Evolutionary conservation across 192 early-diverging fungal genomes (phyloP), one percentile per base, ranked within the genome.

Genomic region (Coemansia sp.): DNA sequence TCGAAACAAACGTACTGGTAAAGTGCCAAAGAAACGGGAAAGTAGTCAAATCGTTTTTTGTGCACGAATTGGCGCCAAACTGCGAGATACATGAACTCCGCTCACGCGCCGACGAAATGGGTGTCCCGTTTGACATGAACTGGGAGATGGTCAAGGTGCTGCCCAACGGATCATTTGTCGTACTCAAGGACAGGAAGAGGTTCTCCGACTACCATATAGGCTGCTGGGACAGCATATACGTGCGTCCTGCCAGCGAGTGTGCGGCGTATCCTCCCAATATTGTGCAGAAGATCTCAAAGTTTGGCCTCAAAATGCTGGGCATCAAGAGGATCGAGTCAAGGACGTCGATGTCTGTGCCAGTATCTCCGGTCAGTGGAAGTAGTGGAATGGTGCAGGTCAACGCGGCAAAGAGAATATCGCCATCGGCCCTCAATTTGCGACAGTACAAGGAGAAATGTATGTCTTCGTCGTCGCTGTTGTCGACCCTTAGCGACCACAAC

Each of bases 41-140:
- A 3, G 38, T 60, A 5, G 15, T 68, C 0, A 65, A 77, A 21
- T 77, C 75, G 35, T 77, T 72, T 16, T 77, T 77, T 33, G 26
- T 77, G 16, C 75, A 77, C 66, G 69, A 77, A 18, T 62, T 77
- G 6, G 21, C 69, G 8, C 69, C 75, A 8, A 77, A 77, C 63
- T 56, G 75, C 55, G 33, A 66, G 6, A 46, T 77, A 2, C 24
- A 52, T n/a, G 53, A 71, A 23, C 60, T 76, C 3, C 64, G 62
- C 10, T 55, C 49, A 7, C 62, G 68, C 18, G 62, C 67, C 16
- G 6, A 16, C 4, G 59, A 66, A 12, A 33, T 51, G 6, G 43
- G 56, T 1, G 23, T 69, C 1, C 58, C 68, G 8, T 63, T 63
- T 12, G 16, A 16, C 16, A 23, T 30, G 14, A 10, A 64, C 56